Evolutionary conservation across 768 basidiomycete genomes (phyloP).

Genomic region (Phanerochaete sordida): DNA sequence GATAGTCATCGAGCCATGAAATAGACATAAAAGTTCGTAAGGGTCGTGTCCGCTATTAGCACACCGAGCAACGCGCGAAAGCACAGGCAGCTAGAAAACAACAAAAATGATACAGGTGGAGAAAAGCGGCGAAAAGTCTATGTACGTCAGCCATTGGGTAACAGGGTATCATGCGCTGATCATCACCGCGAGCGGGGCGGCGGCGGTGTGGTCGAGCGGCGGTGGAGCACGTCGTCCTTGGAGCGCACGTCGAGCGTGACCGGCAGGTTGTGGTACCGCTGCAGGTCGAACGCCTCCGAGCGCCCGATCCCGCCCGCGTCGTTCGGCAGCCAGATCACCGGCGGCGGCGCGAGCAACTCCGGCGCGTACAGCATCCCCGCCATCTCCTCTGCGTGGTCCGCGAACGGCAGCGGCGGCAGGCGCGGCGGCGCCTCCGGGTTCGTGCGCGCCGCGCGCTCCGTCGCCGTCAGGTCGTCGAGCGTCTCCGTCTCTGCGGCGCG

Average conservation of each 20-base stretch:
- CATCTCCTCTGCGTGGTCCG: conserved; percentile 76
- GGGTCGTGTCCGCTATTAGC: background rate
- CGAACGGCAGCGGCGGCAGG: conserved; percentile 63
- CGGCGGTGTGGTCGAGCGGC: conserved; percentile 18
- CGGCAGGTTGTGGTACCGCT: conserved; percentile 66
- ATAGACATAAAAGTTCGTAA: background rate
- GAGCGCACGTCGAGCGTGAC: conserved; percentile 68
- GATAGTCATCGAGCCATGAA: background rate
- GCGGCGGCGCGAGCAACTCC: conserved; percentile 72
- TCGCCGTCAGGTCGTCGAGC: conserved; percentile 76
- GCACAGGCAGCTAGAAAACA: background rate
- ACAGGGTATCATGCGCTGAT: too few species aligned
- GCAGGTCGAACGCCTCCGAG: conserved; percentile 73
- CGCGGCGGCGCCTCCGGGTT: conserved; percentile 76
- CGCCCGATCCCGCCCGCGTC: conserved; percentile 71
- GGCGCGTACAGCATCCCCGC: conserved; percentile 78
- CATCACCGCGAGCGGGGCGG: background rate
- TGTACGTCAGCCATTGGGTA: background rate
- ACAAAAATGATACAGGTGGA: background rate
- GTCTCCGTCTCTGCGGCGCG: conserved; percentile 58
- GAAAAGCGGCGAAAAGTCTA: background rate
- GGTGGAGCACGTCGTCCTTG: conserved; percentile 46
- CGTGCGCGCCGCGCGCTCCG: conserved; percentile 73
- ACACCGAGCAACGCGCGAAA: background rate
- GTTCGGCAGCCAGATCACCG: conserved; percentile 84